Conservation (phyloP, 2,329 filamentous ascomycete species). For the Fusarium camptoceras region DNA sequence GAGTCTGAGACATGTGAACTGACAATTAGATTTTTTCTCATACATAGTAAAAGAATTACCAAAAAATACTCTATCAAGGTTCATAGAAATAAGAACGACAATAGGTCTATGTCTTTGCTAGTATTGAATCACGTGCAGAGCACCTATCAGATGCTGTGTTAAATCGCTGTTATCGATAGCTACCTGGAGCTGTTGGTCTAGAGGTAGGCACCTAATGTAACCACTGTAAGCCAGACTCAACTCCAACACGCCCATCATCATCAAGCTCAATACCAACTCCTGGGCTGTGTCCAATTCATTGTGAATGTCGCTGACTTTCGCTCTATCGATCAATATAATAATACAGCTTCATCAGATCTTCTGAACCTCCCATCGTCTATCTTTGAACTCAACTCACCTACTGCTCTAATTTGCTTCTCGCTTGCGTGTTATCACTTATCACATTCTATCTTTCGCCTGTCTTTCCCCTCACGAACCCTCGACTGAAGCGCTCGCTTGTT, state of each 20-base stretch:
- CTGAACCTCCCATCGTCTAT: not conserved
- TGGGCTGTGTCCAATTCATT: not conserved
- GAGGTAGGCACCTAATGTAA: conserved; percentile 38
- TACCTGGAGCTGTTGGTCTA: conserved; percentile 6
- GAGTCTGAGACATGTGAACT: conserved; percentile 23
- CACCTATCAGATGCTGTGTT: conserved; percentile 37
- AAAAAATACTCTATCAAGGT: not conserved
- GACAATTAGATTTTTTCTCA: not conserved
- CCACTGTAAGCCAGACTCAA: conserved; percentile 43
- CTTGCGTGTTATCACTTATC: conserved; percentile 14
- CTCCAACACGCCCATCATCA: conserved; percentile 40
- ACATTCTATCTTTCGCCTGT: conserved; percentile 11
- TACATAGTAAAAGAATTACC: not conserved
- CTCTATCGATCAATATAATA: not conserved
- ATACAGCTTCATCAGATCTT: not conserved
- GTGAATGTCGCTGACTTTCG: not conserved
- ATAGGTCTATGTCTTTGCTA: not conserved
- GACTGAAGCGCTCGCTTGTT: conserved; percentile 11
- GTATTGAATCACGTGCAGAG: conserved; percentile 42
- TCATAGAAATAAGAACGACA: not conserved
- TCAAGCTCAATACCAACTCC: conserved; percentile 9
- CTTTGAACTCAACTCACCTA: not conserved
- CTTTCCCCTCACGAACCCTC: conserved; percentile 9
- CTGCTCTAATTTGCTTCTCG: conserved; percentile 3
- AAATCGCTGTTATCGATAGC: conserved; percentile 1